These are phyloP conservation scores for Chlorella sp. DNA, from an alignment of 139 green algal genomes.

Conservation along the genomic window DNA sequence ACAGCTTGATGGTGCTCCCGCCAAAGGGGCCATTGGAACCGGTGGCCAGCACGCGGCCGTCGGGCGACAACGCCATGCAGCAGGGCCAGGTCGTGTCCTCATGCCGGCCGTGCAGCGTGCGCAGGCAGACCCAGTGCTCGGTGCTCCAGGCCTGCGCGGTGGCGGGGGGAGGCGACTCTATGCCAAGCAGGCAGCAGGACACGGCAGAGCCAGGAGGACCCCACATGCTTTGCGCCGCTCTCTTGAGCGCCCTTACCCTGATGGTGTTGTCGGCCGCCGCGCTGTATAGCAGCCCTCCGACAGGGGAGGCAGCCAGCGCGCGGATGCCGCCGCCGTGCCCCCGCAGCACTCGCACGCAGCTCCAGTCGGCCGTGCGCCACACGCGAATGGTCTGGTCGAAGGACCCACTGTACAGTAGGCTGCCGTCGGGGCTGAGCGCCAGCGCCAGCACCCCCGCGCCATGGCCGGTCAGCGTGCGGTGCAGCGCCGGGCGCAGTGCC, in stretches of 20 bases:
- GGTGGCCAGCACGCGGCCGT: conserved; percentile 27
- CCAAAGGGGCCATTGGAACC: conserved; percentile 34
- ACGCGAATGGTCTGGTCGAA: conserved; percentile 92
- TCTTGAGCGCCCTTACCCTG: conserved; percentile 17
- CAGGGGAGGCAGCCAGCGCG: conserved; percentile 20
- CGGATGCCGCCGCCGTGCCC: conserved; percentile 40
- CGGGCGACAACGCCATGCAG: conserved; percentile 22
- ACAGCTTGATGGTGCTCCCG: conserved; percentile 38
- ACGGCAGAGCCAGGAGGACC: not conserved
- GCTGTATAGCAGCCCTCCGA: conserved; percentile 25
- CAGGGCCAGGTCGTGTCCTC: conserved; percentile 37
- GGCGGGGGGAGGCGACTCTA: not conserved
- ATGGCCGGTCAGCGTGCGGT: conserved; percentile 27
- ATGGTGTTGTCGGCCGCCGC: conserved; percentile 40
- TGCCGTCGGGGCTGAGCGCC: conserved; percentile 47
- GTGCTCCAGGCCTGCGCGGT: conserved; percentile 23
- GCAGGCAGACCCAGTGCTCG: conserved; percentile 42
- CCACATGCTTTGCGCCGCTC: too few species aligned
- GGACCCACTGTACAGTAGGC: conserved; percentile 80
- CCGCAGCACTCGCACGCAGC: conserved; percentile 30
- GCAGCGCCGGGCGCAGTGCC: not conserved
- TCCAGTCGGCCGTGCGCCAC: conserved; percentile 64
- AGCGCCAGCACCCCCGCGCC: conserved; percentile 17
- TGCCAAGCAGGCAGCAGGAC: not conserved
- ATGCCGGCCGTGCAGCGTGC: conserved; percentile 38